phyloP scores from a whole-genome alignment of 495 filamentous ascomycete genomes.

The Recurvomyces mirabilis region DNA sequence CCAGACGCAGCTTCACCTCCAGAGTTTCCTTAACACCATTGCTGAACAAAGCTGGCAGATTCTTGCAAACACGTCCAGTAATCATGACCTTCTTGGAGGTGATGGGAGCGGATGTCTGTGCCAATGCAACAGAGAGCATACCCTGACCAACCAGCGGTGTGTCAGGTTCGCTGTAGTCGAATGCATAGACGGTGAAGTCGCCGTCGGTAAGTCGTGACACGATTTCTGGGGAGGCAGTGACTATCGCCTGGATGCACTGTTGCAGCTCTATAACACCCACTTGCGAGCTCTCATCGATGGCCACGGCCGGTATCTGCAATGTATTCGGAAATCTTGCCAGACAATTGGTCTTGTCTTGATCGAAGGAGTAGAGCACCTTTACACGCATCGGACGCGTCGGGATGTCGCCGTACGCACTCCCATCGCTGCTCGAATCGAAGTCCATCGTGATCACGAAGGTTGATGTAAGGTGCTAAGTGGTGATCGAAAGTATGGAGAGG shows the following conservation, averaged over 20 bases:
- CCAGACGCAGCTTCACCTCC: constrained; percentile 84
- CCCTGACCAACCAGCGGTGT: constrained; percentile 90
- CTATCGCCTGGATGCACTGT: constrained; percentile 81
- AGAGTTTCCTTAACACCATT: constrained; percentile 79
- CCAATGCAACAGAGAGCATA: constrained; percentile 81
- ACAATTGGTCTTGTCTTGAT: constrained; percentile 82
- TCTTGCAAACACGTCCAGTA: constrained; percentile 82
- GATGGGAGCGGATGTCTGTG: constrained; percentile 45
- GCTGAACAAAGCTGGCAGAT: constrained; percentile 68
- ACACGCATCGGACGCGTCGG: constrained; percentile 41
- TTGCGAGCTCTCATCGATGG: constrained; percentile 61
- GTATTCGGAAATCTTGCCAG: constrained; percentile 78
- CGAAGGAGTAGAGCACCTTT: constrained; percentile 96
- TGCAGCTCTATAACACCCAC: constrained; percentile 87
- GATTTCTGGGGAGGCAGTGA: constrained; percentile 75
- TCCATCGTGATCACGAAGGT: constrained; percentile 10
- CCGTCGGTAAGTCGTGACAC: constrained; percentile 61
- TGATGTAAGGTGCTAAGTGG: constrained; percentile 1
- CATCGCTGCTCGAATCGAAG: background rate
- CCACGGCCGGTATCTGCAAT: constrained; percentile 66
- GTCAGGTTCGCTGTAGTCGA: constrained; percentile 91
- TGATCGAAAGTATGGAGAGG: constrained; percentile 3
- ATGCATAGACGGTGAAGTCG: constrained; percentile 94
- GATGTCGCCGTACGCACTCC: constrained; percentile 9
- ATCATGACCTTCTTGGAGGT: constrained; percentile 61